Percentiles rank a stretch among this genome's conserved stretches.
Evolutionary conservation across 371 early-diverging fungal genomes (phyloP).

Genomic region (Haplosporangium sp.): DNA sequence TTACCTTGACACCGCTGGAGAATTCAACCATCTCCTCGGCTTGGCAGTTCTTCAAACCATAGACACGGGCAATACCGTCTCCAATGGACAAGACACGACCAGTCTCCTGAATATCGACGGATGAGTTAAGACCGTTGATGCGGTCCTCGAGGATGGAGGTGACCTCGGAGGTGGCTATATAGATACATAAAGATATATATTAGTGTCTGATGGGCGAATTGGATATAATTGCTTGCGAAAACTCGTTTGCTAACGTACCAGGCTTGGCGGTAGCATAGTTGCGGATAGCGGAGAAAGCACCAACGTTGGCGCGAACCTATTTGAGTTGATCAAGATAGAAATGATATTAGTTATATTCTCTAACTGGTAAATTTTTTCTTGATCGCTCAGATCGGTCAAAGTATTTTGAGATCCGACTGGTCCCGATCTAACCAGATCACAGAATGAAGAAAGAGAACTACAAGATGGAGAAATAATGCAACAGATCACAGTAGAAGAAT

Average conservation of each 20-base stretch:
- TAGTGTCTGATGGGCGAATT: too few species aligned
- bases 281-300: slow-evolving; percentile 65
- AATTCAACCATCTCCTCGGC: slow-evolving; percentile 99
- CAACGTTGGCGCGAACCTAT: slow-evolving; percentile 69
- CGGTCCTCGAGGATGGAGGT: slow-evolving; percentile 74
- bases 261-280: slow-evolving; percentile 73
- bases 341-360: background rate
- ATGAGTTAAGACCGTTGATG: slow-evolving; percentile 83
- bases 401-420: slow-evolving; percentile 34
- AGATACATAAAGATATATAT: too few species aligned
- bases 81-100: slow-evolving; percentile 97
- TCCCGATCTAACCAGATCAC: slow-evolving; percentile 19
- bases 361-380: background rate
- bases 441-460: background rate
- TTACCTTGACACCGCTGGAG: slow-evolving; percentile 94
- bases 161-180: slow-evolving; percentile 51
- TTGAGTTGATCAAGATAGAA: background rate
- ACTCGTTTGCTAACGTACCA: slow-evolving; percentile 20
- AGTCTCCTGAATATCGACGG: slow-evolving; percentile 93
- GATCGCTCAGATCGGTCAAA: slow-evolving; percentile 28
- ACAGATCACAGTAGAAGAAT: too few species aligned
- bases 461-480: background rate
- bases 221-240: too few species aligned
- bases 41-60: slow-evolving; percentile 97
- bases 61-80: slow-evolving; percentile 99